phyloP scores from a whole-genome alignment of 1,284 basidiomycete genomes.

The Austropuccinia psidii region DNA sequence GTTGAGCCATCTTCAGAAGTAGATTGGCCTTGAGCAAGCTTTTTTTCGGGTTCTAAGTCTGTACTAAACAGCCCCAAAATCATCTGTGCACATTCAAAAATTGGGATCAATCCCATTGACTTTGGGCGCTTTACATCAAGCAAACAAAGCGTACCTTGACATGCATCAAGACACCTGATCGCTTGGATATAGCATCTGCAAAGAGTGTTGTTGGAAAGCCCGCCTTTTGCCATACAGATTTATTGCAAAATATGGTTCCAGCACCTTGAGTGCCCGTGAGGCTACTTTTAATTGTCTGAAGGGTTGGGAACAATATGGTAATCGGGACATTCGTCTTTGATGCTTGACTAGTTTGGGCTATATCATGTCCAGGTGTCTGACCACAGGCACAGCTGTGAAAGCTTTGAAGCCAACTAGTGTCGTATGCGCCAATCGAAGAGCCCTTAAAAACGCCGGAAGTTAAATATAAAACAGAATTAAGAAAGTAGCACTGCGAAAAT shows the following conservation, averaged over 20 bases:
- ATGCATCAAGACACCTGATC: conserved; percentile 30
- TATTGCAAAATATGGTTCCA: conserved; percentile 25
- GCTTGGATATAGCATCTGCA: conserved; percentile 23
- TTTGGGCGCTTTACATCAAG: background rate
- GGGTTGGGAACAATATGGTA: conserved; percentile 16
- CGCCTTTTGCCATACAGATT: conserved; percentile 13
- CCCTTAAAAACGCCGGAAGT: background rate
- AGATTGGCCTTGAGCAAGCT: background rate
- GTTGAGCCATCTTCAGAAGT: background rate
- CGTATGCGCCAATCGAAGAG: conserved; percentile 30
- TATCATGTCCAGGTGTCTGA: background rate
- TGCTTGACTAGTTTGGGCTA: background rate
- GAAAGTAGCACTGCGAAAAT: background rate
- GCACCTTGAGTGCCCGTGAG: background rate
- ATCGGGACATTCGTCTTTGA: background rate
- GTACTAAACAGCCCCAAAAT: conserved; percentile 23
- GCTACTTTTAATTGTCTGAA: conserved; percentile 18
- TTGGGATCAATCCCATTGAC: background rate
- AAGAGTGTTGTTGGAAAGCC: conserved; percentile 19
- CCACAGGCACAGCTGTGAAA: conserved; percentile 27
- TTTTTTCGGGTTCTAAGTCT: background rate
- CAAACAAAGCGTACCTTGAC: conserved; percentile 12
- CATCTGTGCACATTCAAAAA: conserved; percentile 16
- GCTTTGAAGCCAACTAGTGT: conserved; percentile 4
- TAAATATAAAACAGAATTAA: background rate